phyloP scores from a whole-genome alignment of 805 yeast species.

The Lipomyces kockii region DNA sequence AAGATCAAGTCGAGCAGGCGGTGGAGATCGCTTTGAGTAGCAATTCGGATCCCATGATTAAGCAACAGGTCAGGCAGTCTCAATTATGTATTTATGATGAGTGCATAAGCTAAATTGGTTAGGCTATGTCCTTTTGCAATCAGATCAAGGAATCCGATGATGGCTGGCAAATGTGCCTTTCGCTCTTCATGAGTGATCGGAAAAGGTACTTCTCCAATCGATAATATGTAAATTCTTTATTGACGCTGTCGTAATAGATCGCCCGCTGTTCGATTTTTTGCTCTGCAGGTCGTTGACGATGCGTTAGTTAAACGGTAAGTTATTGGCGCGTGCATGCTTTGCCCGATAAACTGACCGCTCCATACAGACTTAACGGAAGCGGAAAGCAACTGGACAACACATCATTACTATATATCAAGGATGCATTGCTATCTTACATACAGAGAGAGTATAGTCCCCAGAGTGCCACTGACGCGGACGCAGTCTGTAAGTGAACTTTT shows the following conservation, averaged over 20 bases:
- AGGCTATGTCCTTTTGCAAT: constrained; percentile 53
- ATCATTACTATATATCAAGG: constrained; percentile 54
- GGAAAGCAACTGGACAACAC: constrained; percentile 47
- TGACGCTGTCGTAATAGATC: constrained; percentile 43
- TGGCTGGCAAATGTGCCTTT: constrained; percentile 56
- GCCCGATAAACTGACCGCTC: not conserved
- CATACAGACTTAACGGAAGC: constrained; percentile 14
- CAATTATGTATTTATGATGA: not conserved
- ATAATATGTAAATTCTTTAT: not conserved
- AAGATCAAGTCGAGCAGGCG: constrained; percentile 80
- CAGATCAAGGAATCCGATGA: constrained; percentile 51
- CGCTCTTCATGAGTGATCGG: constrained; percentile 47
- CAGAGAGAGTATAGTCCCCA: constrained; percentile 38
- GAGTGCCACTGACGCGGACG: constrained; percentile 21
- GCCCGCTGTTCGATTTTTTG: constrained; percentile 66
- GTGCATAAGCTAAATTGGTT: not conserved
- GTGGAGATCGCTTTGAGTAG: constrained; percentile 81
- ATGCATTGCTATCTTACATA: constrained; percentile 55
- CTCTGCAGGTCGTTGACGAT: constrained; percentile 70
- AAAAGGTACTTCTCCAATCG: constrained; percentile 37
- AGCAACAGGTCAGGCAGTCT: constrained; percentile 55
- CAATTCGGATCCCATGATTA: constrained; percentile 62
- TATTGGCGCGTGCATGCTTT: constrained; percentile 1
- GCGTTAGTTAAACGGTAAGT: constrained; percentile 48
- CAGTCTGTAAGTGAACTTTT: constrained; percentile 30